These are phyloP conservation scores for Marchantia paleacea DNA, from an alignment of 225 moss, liverwort and hornwort species.

Conservation along the genomic window DNA sequence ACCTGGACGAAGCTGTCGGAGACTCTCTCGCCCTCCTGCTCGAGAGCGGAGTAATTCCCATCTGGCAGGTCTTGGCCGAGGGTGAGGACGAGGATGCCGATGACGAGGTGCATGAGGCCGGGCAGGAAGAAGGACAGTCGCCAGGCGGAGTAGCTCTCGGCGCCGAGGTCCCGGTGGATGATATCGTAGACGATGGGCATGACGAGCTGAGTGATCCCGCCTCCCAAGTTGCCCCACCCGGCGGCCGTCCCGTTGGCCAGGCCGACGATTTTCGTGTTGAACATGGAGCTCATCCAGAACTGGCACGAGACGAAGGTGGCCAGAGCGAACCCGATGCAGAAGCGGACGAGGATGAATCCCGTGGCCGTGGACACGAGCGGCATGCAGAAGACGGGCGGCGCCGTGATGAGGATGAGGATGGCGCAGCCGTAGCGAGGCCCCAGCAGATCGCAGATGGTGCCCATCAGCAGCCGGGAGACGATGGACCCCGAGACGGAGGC, in stretches of 20 bases:
- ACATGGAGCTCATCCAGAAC: slow-evolving; percentile 92
- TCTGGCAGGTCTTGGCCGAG: slow-evolving; percentile 71
- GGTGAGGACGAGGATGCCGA: slow-evolving; percentile 46
- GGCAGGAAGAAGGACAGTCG: slow-evolving; percentile 60
- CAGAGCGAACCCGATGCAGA: slow-evolving; percentile 73
- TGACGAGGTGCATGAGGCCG: slow-evolving; percentile 62
- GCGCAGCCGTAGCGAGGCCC: slow-evolving; percentile 74
- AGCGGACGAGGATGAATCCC: slow-evolving; percentile 60
- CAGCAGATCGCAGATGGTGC: slow-evolving; percentile 63
- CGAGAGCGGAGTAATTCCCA: slow-evolving; percentile 47
- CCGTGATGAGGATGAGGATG: slow-evolving; percentile 56
- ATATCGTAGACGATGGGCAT: slow-evolving; percentile 69
- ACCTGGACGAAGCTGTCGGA: slow-evolving; percentile 57
- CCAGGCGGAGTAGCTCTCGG: slow-evolving; percentile 55
- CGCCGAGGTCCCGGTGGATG: slow-evolving; percentile 39
- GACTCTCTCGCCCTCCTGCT: slow-evolving; percentile 38
- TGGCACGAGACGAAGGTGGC: slow-evolving; percentile 81
- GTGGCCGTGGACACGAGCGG: slow-evolving; percentile 38
- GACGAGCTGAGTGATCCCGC: slow-evolving; percentile 71
- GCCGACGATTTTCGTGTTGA: slow-evolving; percentile 74
- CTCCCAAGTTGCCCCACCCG: slow-evolving; percentile 76
- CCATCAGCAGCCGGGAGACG: slow-evolving; percentile 62
- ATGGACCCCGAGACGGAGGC: slow-evolving; percentile 66
- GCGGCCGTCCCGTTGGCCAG: slow-evolving; percentile 73
- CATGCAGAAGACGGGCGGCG: slow-evolving; percentile 69